Evolutionary conservation across 2,329 filamentous ascomycete genomes (phyloP), one percentile per base, ranked within the genome.

Genomic region (Colletotrichum sidae): DNA sequence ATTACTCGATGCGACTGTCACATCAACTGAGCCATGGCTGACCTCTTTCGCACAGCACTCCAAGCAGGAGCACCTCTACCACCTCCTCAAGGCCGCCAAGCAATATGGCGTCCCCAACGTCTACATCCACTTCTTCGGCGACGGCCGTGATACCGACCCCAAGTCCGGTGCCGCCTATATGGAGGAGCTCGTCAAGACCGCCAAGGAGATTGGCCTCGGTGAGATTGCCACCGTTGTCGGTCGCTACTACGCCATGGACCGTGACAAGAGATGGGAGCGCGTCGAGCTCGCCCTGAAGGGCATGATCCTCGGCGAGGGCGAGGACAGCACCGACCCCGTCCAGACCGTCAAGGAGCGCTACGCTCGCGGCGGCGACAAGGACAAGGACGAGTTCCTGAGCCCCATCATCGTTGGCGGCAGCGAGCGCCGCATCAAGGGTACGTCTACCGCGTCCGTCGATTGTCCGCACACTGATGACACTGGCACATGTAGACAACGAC

Each of bases 221-320:
- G 87, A 97, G 80, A 88, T 99, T 70, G 95, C 93, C 38, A 97
- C 96, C 42, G 88, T 98, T 52, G 95, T 98, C 67, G 96, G 96
- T 67, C 90, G 95, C 72, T 99, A 98, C 89, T 99, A 92, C 80
- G 93, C 94, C 80, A 99, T 99, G 96, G 96, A 99, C 84, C 94
- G 96, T 72, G 96, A 99, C 80, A 98, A 98, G 93, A 90, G 96
- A 78, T 99, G 96, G 96, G 96, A 99, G 76, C 88, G 96, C 76
- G 86, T 97, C 71, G 93, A 97, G 84, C 74, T 97, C 71, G 96
- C 92, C 71, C 84, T 99, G 77, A 95, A 96, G 82, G 96, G 93
- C 66, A 77, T 99, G 72, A 83, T 97, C 50, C 83, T 87, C 11
- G 95, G 96, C 66, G 93, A 97, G 79, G 96, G 96, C 65, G 94